Base-by-base conservation (phyloP, 2,329 filamentous ascomycete genomes). In the Fusarium cicatricum region DNA sequence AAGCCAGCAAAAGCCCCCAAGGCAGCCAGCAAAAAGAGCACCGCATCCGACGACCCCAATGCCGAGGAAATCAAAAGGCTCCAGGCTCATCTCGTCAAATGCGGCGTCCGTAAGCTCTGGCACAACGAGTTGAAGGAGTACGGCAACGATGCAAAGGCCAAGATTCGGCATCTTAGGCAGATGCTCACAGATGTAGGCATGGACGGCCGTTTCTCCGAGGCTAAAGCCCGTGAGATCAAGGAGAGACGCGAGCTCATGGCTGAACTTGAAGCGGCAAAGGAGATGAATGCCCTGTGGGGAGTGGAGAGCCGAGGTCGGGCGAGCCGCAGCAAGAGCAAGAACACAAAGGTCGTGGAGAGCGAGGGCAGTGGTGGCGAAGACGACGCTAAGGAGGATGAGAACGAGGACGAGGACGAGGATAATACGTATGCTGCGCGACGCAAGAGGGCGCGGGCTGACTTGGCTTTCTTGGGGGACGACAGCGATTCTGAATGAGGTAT, bases 31-130 rank as follows among this genome's bases (percentile, higher is more conserved):
- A 74, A 72, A 59, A 73, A 67, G 55, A 73, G 76, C 43, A 34
- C 69, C 16, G 55, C 65, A 8, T 43, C 74, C 3, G 70, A 76
- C 15, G 71, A 92, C 60, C 85, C 89, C 0, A 84, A 92, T 56
- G 86, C 91, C 55, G 87, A 85, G 4, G 90, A 96, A 72, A 90
- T 97, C 71, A 98, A 97, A 74, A 90, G 88, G 42, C 80, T 98
- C 4, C 94, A 98, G 76, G 85, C 87, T 9, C 92, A 94, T 74
- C 83, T 99, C 7, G 77, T 89, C 39, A 97, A 97, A 75, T 99
- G 94, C 69, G 94, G 94, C 26, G 86, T 97, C 50, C 89, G 92
- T 47, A 98, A 97, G 72, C 85, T 97, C 58, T 99, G 95, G 94
- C 85, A 84, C 43, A 87, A 89, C 60, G 92, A 97, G 74, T 82